These are phyloP conservation scores for Huntiella decipiens DNA, from an alignment of 2,329 filamentous ascomycete species.

Conservation along the genomic window DNA sequence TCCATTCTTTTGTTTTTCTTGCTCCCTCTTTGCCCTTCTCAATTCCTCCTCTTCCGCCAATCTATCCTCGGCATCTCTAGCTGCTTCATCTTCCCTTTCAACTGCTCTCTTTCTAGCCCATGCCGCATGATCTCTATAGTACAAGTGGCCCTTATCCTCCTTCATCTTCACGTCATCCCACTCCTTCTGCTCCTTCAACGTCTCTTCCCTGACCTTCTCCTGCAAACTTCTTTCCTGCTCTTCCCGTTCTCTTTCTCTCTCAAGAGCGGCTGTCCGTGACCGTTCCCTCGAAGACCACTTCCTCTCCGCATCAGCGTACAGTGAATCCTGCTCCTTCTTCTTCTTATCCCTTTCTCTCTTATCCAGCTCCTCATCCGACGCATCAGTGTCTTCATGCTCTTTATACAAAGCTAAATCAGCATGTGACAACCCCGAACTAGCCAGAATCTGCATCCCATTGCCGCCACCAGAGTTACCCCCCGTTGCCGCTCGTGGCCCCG, in stretches of 20 bases:
- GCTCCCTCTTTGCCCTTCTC: constrained; percentile 47
- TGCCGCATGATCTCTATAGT: constrained; percentile 68
- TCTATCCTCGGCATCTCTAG: constrained; percentile 67
- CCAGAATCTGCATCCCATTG: constrained; percentile 35
- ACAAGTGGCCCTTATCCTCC: constrained; percentile 51
- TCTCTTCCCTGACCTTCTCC: constrained; percentile 48
- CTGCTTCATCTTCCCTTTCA: constrained; percentile 55
- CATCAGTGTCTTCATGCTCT: constrained; percentile 75
- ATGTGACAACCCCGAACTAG: constrained; percentile 46
- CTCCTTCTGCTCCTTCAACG: constrained; percentile 42
- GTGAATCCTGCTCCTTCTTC: constrained; percentile 57
- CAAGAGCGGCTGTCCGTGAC: constrained; percentile 63
- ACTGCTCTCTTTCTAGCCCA: constrained; percentile 69
- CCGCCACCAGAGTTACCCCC: constrained; percentile 23
- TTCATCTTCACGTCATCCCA: constrained; percentile 85
- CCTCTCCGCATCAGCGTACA: constrained; percentile 68
- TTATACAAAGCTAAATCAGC: constrained; percentile 8
- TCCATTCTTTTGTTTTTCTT: constrained; percentile 46
- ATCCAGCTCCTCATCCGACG: constrained; percentile 73
- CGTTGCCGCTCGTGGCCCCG: constrained; percentile 53
- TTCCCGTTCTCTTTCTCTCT: constrained; percentile 68
- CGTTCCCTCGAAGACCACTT: constrained; percentile 83
- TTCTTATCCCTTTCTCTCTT: constrained; percentile 50
- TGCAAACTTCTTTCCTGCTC: constrained; percentile 50
- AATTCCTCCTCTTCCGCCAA: constrained; percentile 57